phyloP scores from a whole-genome alignment of 2,329 filamentous ascomycete genomes.

The Arthrobotrys iridis region DNA sequence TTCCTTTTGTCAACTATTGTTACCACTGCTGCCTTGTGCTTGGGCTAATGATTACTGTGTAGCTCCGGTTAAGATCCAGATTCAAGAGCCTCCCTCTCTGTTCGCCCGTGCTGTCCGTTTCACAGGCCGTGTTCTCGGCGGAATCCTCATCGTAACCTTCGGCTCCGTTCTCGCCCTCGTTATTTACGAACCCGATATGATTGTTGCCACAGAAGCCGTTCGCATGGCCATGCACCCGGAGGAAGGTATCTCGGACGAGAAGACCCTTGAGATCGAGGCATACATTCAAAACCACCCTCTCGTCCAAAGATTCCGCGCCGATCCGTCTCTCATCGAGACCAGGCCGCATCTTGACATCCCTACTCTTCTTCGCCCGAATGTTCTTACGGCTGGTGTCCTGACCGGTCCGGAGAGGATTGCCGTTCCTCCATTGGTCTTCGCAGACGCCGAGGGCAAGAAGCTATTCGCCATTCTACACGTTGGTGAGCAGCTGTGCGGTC shows the following conservation, averaged over 20 bases:
- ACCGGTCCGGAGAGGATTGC: slow-evolving; percentile 78
- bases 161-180: slow-evolving; percentile 45
- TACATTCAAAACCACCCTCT: slow-evolving; percentile 80
- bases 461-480: slow-evolving; percentile 80
- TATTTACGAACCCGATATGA: slow-evolving; percentile 45
- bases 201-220: slow-evolving; percentile 33
- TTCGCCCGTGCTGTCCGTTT: slow-evolving; percentile 28
- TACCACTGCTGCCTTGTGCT: neutral
- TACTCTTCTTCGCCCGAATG: slow-evolving; percentile 73
- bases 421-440: slow-evolving; percentile 83
- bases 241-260: slow-evolving; percentile 64
- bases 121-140: slow-evolving; percentile 33
- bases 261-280: slow-evolving; percentile 71
- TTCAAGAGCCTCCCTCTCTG: slow-evolving; percentile 48
- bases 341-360: slow-evolving; percentile 91
- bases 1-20: neutral
- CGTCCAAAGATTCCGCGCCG: slow-evolving; percentile 73
- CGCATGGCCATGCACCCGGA: slow-evolving; percentile 44
- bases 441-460: slow-evolving; percentile 74
- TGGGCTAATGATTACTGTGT: neutral
- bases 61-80: slow-evolving; percentile 52
- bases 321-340: slow-evolving; percentile 76
- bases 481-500: slow-evolving; percentile 82
- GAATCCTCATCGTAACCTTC: slow-evolving; percentile 44
- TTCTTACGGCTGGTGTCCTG: slow-evolving; percentile 83